Percentiles rank a stretch among this genome's conserved stretches.
Evolutionary conservation across 2,329 filamentous ascomycete genomes (phyloP).

Genomic region (Hymenoscyphus scutula): DNA sequence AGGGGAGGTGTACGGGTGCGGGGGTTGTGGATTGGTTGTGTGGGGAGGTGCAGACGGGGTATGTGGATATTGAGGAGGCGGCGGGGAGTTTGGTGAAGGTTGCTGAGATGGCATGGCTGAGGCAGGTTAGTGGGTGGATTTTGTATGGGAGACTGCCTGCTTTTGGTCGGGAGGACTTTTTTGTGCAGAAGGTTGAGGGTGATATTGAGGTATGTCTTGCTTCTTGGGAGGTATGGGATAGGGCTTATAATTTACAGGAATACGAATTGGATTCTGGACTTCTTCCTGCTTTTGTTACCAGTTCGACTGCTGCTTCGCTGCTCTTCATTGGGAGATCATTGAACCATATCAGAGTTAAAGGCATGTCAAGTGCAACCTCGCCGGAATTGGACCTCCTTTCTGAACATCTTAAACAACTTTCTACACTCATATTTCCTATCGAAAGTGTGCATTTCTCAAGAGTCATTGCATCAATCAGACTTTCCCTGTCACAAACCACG

Average conservation of each 20-base stretch:
- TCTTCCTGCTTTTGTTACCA: conserved; percentile 76
- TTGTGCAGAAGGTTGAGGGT: conserved; percentile 55
- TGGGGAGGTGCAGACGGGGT: conserved; percentile 79
- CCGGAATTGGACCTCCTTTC: conserved; percentile 61
- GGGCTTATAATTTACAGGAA: conserved; percentile 42
- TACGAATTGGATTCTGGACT: conserved; percentile 59
- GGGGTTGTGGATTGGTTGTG: conserved; percentile 75
- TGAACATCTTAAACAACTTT: conserved; percentile 67
- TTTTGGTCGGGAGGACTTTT: conserved; percentile 82
- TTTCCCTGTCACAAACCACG: conserved; percentile 79
- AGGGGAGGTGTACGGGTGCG: conserved; percentile 59
- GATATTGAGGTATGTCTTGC: conserved; percentile 36
- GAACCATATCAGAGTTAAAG: conserved; percentile 70
- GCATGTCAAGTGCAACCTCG: conserved; percentile 41
- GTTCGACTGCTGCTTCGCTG: conserved; percentile 74
- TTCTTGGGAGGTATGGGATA: not conserved
- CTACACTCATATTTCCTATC: conserved; percentile 70
- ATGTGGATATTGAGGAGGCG: conserved; percentile 77
- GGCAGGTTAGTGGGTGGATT: conserved; percentile 86
- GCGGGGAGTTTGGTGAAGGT: conserved; percentile 69
- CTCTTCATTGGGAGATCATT: conserved; percentile 88
- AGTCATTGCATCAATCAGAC: conserved; percentile 71
- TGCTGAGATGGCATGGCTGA: conserved; percentile 88
- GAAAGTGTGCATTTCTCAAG: conserved; percentile 66
- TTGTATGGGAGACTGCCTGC: conserved; percentile 80